These are phyloP conservation scores for Seiridium unicorne DNA, from an alignment of 2,329 filamentous ascomycete genomes.

Conservation along the genomic window DNA sequence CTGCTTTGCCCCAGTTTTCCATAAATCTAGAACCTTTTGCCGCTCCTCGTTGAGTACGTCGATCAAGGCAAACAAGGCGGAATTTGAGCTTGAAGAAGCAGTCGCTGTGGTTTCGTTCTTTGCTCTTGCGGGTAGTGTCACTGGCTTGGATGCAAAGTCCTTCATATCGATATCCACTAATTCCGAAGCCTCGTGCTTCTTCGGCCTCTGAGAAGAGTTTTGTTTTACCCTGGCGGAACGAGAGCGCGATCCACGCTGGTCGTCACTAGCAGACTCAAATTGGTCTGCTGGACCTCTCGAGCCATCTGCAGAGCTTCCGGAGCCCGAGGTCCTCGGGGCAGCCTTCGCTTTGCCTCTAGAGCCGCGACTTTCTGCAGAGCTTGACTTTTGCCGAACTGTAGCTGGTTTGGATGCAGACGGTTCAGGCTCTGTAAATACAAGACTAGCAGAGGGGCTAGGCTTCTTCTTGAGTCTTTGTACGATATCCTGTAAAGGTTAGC, in stretches of 20 bases:
- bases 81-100: neutral
- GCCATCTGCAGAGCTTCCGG: conserved; percentile 1
- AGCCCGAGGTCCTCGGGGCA: neutral
- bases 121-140: conserved; percentile 3
- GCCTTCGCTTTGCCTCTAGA: conserved; percentile 4
- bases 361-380: neutral
- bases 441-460: neutral
- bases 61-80: conserved; percentile 14
- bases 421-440: conserved; percentile 3
- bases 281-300: neutral
- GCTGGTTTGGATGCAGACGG: neutral
- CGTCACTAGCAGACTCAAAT: conserved; percentile 5
- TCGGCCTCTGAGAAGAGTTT: neutral
- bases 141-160: conserved; percentile 5
- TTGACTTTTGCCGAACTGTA: neutral
- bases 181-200: neutral
- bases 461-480: conserved; percentile 16
- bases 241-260: conserved; percentile 2
- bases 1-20: conserved; percentile 20
- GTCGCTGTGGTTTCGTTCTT: neutral
- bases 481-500: conserved; percentile 12
- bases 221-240: neutral
- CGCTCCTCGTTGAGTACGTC: conserved; percentile 22
- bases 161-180: conserved; percentile 6
- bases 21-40: conserved; percentile 20